These are phyloP conservation scores for Adiantum capillusveneris DNA, from an alignment of 75 land plant species.

Conservation along the genomic window DNA sequence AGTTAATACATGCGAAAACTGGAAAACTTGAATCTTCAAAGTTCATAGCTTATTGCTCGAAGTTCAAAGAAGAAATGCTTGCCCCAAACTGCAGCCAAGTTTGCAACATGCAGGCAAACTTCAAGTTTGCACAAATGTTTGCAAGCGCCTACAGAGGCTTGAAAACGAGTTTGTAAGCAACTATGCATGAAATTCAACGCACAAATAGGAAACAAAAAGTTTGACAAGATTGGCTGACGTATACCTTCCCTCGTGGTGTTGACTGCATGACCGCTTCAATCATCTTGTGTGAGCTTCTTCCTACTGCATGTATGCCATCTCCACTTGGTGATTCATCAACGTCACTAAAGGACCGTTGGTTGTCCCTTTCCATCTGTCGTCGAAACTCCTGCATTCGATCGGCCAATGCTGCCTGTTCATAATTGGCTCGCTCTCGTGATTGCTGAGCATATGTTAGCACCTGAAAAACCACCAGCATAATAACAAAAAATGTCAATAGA, in stretches of 20 bases:
- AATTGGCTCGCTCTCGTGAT: slow-evolving; percentile 70
- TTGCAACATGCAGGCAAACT: too few relatives aligned
- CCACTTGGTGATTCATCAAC: slow-evolving; percentile 39
- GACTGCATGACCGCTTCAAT: slow-evolving; percentile 85
- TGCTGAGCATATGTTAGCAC: slow-evolving; percentile 94
- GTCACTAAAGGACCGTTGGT: slow-evolving; percentile 37
- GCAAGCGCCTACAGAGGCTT: too few relatives aligned
- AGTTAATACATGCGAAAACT: too few relatives aligned
- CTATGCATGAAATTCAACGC: too few relatives aligned
- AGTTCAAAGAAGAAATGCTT: too few relatives aligned
- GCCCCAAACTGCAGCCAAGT: too few relatives aligned
- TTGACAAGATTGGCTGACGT: too few relatives aligned
- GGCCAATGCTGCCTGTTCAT: slow-evolving; percentile 86
- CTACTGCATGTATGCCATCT: slow-evolving; percentile 62
- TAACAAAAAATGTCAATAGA: background rate
- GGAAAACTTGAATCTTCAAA: too few relatives aligned
- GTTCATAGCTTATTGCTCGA: too few relatives aligned
- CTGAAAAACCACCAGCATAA: slow-evolving; percentile 22
- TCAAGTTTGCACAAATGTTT: too few relatives aligned
- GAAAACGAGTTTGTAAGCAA: too few relatives aligned
- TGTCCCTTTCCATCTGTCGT: slow-evolving; percentile 70
- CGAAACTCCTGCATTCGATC: slow-evolving; percentile 91
- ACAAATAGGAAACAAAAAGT: too few relatives aligned
- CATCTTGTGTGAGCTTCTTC: slow-evolving; percentile 52
- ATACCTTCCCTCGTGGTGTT: slow-evolving; percentile 70